Evolutionary conservation across 345 rosid species (phyloP).

Genomic region (Salix arbutifolia): DNA sequence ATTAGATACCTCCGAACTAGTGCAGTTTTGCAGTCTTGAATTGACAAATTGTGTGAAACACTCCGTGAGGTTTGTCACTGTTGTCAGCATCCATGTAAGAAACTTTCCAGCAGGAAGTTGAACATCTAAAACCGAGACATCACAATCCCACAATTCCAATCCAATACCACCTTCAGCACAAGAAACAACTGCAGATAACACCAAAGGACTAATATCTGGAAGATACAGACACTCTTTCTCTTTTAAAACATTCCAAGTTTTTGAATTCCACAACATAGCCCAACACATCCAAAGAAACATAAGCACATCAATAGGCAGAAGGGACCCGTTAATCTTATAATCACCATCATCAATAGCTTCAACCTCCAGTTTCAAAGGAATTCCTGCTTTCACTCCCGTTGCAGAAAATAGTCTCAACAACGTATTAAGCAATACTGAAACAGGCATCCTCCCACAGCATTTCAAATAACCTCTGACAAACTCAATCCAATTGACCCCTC

Average conservation of each 20-base stretch:
- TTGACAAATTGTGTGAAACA: slow-evolving; percentile 54
- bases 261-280: slow-evolving; percentile 63
- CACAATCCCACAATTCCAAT: slow-evolving; percentile 56
- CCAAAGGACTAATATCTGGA: slow-evolving; percentile 61
- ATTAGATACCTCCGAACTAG: slow-evolving; percentile 38
- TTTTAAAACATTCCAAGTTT: slow-evolving; percentile 14
- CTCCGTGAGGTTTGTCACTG: slow-evolving; percentile 54
- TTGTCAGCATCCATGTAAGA: slow-evolving; percentile 58
- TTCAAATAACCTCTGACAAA: slow-evolving; percentile 68
- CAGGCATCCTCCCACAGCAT: slow-evolving; percentile 76
- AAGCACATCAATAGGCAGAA: slow-evolving; percentile 44
- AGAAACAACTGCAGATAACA: slow-evolving; percentile 55
- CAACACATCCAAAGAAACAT: slow-evolving; percentile 69
- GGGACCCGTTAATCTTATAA: slow-evolving; percentile 55
- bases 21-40: slow-evolving; percentile 42
- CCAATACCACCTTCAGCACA: slow-evolving; percentile 49
- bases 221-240: slow-evolving; percentile 30
- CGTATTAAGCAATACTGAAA: slow-evolving; percentile 42
- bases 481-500: slow-evolving; percentile 62
- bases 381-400: slow-evolving; percentile 38
- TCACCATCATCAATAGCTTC: slow-evolving; percentile 52
- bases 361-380: slow-evolving; percentile 52
- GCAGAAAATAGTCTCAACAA: slow-evolving; percentile 51
- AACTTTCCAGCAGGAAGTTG: slow-evolving; percentile 63
- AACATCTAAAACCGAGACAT: slow-evolving; percentile 39